These are phyloP conservation scores for Perkinsus chesapeaki DNA, from an alignment of 169 alveolate genomes.

Conservation along the genomic window DNA sequence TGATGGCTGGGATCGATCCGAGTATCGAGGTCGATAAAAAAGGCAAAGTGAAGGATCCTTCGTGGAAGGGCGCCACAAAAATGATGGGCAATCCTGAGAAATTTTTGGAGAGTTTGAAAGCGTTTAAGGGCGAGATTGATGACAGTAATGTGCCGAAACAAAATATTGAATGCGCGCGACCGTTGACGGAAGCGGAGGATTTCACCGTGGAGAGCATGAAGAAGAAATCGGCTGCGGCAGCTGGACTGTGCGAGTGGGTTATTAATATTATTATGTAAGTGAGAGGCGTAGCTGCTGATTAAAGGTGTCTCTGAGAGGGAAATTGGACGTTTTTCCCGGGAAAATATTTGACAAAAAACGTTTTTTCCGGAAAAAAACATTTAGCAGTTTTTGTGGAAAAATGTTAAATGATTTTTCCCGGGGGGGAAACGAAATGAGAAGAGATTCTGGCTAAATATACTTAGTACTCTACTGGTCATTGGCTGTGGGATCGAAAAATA, in stretches of 20 bases:
- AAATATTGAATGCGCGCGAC: conserved; percentile 72
- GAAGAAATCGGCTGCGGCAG: conserved; percentile 84
- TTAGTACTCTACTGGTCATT: no score
- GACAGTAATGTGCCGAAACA: conserved; percentile 69
- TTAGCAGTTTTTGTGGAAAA: no score
- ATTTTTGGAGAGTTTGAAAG: conserved; percentile 71
- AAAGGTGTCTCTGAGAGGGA: no score
- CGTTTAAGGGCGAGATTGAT: conserved; percentile 77
- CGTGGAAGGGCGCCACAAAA: conserved; percentile 88
- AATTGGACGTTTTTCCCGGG: no score
- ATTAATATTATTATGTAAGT: conserved; percentile 63
- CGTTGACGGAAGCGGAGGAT: conserved; percentile 57
- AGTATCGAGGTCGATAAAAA: conserved; percentile 80
- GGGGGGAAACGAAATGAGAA: no score
- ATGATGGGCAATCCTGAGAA: conserved; percentile 87
- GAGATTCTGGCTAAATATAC: no score
- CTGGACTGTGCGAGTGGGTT: conserved; percentile 70
- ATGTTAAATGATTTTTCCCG: no score
- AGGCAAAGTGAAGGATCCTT: conserved; percentile 77
- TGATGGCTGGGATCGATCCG: conserved; percentile 78
- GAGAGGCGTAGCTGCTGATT: neutral
- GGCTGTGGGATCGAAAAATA: no score
- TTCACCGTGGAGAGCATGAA: conserved; percentile 79
- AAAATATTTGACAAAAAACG: no score
- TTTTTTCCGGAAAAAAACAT: no score